Evolutionary conservation across 495 filamentous ascomycete species (phyloP).

Genomic region (Opeltia flavorubescens): DNA sequence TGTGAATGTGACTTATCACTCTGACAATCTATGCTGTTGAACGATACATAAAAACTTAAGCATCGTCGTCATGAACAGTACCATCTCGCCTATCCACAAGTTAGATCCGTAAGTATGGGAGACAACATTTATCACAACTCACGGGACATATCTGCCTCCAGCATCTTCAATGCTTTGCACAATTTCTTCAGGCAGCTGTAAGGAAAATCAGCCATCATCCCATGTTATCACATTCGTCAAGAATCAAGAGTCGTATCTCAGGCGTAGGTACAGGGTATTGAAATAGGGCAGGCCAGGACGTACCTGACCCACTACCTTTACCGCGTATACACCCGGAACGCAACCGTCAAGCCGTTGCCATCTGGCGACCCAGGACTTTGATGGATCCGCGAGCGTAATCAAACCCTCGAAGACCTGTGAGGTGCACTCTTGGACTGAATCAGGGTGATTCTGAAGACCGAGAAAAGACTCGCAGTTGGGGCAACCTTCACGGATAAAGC

Average conservation of each 20-base stretch:
- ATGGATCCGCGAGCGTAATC: conserved; percentile 64
- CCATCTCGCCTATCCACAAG: conserved; percentile 29
- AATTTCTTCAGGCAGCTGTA: conserved; percentile 48
- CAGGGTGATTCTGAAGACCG: conserved; percentile 58
- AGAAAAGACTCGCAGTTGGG: conserved; percentile 94
- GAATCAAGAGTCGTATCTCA: too few species aligned
- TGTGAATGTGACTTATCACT: background rate
- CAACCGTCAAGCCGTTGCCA: conserved; percentile 88
- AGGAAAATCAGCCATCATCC: conserved; percentile 1
- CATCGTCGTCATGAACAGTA: conserved; percentile 36
- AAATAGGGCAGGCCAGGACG: conserved; percentile 17
- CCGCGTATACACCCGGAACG: conserved; percentile 77
- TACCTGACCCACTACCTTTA: conserved; percentile 72
- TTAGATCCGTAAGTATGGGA: background rate
- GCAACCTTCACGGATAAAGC: conserved; percentile 73
- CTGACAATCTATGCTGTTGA: too few species aligned
- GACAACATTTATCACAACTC: conserved; percentile 11
- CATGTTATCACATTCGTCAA: background rate
- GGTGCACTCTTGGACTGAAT: conserved; percentile 82
- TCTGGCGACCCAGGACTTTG: conserved; percentile 75
- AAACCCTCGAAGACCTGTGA: conserved; percentile 89
- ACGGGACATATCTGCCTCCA: conserved; percentile 56
- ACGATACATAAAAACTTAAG: background rate
- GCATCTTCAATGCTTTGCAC: conserved; percentile 51
- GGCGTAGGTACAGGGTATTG: too few species aligned